phyloP scores from a whole-genome alignment of 73 alveolate species.

The Tetrahymena thermophila region DNA sequence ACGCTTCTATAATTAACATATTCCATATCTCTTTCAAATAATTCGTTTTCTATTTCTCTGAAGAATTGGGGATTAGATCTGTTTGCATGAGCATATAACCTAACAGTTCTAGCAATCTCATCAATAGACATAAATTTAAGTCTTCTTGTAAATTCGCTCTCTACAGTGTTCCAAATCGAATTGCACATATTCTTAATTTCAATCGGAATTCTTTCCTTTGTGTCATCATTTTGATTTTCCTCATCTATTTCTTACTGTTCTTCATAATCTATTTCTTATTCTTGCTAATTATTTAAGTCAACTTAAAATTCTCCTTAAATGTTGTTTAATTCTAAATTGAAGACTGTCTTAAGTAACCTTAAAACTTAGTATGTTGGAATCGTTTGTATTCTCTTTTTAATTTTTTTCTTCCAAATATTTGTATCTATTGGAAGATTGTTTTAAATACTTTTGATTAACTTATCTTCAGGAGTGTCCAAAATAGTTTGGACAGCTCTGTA shows the following conservation, averaged over 20 bases:
- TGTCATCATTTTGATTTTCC: background rate
- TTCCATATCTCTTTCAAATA: conserved; percentile 19
- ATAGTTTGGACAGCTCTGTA: background rate
- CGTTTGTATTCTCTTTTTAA: background rate
- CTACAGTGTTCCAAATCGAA: background rate
- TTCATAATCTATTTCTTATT: background rate
- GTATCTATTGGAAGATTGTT: background rate
- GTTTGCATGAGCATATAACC: conserved; percentile 29
- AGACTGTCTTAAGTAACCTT: background rate
- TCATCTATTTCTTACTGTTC: background rate
- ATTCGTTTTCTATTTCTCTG: conserved; percentile 36
- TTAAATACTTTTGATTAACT: background rate
- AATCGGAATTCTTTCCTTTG: background rate
- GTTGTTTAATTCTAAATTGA: background rate
- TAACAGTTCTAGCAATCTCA: conserved; percentile 14
- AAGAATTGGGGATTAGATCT: conserved; percentile 28
- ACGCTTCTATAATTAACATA: conserved; percentile 11
- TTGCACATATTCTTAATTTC: background rate
- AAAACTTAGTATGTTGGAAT: background rate
- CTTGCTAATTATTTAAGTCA: background rate
- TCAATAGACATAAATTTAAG: conserved; percentile 9
- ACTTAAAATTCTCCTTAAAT: background rate
- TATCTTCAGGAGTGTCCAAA: background rate
- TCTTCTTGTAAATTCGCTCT: conserved; percentile 8
- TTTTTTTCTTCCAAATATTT: background rate